Base-by-base conservation (phyloP, 129 eudicot genomes). In the Logfia minima region DNA sequence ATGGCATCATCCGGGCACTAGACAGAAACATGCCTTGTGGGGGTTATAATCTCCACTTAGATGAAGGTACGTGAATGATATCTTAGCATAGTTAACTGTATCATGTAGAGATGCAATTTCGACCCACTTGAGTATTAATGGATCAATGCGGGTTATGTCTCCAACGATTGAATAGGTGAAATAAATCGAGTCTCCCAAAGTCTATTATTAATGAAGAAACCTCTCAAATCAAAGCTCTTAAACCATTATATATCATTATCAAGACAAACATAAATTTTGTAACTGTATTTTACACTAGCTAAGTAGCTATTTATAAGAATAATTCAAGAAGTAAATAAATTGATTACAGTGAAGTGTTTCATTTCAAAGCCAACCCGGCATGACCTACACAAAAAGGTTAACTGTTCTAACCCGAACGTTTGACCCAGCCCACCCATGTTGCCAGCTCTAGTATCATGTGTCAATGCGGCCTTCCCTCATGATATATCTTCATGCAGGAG, bases 11-110 rank as follows among this genome's bases (percentile, higher is more conserved):
- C 26, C 82, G 84, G 22, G 74, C 84, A 43, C 74, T 85, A 64
- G 88, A 85, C 68, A 79, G 86, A 67, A 78, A 55, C 81, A 85
- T 85, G 88, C 88, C 86, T 17, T 75, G 72, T 6, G 79, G 86
- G 65, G 66, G 64, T 59, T 85, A 85, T 39, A 82, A 81, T 68
- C 84, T 85, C 37, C 89, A 85, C 75, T 71, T 85, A 65, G 86
- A 85, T 48, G 86, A 82, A 82, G 89, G 89, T 85, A 77, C 26
- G 8, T 11, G 0, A 37, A 34, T 21, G 37, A 51, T 1, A 29
- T 48, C 21, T 18, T 11, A 70, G 17, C 34, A 77, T 72, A 56
- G 19, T 24, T 71, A 51, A 16, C 35, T 45, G 7, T 35, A 13
- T 8, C 5, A 60, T 60, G 66, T 60, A 23, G 16, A 23, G 23